Evolutionary conservation across 208 protist species (phyloP).

Genomic region (Leishmania major): DNA sequence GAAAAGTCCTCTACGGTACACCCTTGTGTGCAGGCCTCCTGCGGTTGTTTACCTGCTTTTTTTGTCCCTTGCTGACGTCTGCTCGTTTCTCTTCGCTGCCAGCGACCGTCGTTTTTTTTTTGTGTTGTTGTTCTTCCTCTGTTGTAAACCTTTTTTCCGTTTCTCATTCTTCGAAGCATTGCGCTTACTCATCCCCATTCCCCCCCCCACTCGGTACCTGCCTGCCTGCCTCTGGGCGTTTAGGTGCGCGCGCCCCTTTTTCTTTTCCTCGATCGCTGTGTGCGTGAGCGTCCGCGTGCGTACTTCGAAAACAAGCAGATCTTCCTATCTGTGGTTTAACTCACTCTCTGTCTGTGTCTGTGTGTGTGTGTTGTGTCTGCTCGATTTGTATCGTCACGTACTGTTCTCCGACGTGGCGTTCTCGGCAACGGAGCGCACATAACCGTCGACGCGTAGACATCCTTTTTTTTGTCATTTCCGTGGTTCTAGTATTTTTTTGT

Average conservation of each 20-base stretch:
- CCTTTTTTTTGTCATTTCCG: neutral
- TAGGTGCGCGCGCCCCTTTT: neutral
- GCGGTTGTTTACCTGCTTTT: too few relatives aligned
- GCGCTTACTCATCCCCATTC: neutral
- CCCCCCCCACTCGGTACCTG: neutral
- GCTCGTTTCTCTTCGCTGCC: neutral
- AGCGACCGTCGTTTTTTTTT: neutral
- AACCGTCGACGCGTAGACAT: neutral
- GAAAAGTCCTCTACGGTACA: neutral
- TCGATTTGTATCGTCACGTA: neutral
- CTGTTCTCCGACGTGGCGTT: conserved; percentile 1
- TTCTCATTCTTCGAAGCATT: neutral
- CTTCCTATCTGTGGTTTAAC: neutral
- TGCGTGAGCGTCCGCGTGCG: neutral
- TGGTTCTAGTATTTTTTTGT: neutral
- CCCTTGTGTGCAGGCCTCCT: neutral
- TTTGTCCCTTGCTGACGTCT: neutral
- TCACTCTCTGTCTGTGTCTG: neutral
- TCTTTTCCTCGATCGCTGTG: neutral
- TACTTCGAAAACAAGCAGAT: neutral
- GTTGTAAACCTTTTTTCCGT: neutral
- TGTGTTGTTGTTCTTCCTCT: too few relatives aligned
- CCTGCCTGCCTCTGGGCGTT: neutral
- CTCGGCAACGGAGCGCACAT: neutral
- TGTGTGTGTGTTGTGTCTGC: neutral